These are phyloP conservation scores for Immersiporthe knoxdaviesiana DNA, from an alignment of 2,329 filamentous ascomycete genomes.

Conservation along the genomic window DNA sequence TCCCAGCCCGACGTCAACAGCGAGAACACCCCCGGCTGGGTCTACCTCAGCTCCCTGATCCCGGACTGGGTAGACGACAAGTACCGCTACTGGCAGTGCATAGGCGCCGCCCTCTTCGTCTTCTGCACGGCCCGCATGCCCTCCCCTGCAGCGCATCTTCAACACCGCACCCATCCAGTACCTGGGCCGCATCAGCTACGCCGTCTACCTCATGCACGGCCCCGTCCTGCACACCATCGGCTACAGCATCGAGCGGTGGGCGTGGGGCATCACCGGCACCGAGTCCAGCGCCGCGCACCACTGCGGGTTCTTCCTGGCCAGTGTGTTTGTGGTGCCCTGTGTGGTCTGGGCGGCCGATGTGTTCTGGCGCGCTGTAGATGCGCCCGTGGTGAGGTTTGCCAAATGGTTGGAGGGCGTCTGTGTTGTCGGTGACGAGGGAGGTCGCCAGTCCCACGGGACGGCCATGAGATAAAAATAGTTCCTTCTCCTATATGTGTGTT, in stretches of 20 bases:
- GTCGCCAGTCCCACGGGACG: background rate
- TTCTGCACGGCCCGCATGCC: constrained; percentile 51
- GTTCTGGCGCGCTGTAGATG: constrained; percentile 60
- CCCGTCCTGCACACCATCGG: constrained; percentile 57
- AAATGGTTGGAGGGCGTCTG: constrained; percentile 57
- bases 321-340: constrained; percentile 52
- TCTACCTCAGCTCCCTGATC: constrained; percentile 50
- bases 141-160: constrained; percentile 55
- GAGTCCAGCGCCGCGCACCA: constrained; percentile 51
- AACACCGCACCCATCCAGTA: constrained; percentile 56
- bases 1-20: constrained; percentile 48
- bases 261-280: constrained; percentile 51
- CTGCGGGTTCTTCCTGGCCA: constrained; percentile 51
- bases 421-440: constrained; percentile 32
- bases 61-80: constrained; percentile 53
- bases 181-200: constrained; percentile 63
- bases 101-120: constrained; percentile 57
- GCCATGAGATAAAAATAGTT: background rate
- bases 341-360: constrained; percentile 60
- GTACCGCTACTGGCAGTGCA: constrained; percentile 61
- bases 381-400: constrained; percentile 58
- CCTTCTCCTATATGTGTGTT: no score
- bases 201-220: constrained; percentile 65
- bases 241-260: constrained; percentile 54
- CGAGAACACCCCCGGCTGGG: constrained; percentile 54